phyloP scores from a whole-genome alignment of 306 rosid genomes.

The Calophaca sinica region DNA sequence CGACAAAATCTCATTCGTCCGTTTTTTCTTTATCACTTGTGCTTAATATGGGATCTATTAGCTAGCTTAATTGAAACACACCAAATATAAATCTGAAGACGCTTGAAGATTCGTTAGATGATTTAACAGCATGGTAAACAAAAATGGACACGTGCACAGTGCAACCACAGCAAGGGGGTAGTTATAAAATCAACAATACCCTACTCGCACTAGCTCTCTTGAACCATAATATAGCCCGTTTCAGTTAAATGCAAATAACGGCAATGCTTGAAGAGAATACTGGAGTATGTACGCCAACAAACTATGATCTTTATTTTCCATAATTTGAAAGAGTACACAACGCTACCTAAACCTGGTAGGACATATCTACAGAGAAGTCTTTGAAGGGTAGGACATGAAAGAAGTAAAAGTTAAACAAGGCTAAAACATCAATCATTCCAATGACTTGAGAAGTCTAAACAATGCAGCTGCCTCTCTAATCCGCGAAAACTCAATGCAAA shows the following conservation, averaged over 20 bases:
- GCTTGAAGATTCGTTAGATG: background rate
- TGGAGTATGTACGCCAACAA: conserved; percentile 3
- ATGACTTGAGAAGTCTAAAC: conserved; percentile 88
- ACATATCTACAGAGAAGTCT: conserved; percentile 58
- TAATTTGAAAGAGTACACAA: conserved; percentile 40
- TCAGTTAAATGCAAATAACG: conserved; percentile 30
- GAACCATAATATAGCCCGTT: background rate
- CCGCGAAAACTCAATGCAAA: conserved; percentile 92
- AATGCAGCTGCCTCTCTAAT: conserved; percentile 93
- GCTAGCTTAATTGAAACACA: too few species aligned
- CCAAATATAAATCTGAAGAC: background rate
- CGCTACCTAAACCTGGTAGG: conserved; percentile 47
- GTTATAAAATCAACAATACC: background rate
- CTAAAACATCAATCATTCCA: conserved; percentile 62
- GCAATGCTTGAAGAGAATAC: conserved; percentile 2
- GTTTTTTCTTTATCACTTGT: too few species aligned
- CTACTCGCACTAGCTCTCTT: conserved; percentile 8
- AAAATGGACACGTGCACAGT: background rate
- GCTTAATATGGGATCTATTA: too few species aligned
- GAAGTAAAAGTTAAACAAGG: background rate
- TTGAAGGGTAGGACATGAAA: background rate
- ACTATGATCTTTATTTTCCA: conserved; percentile 46
- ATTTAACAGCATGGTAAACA: background rate
- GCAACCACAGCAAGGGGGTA: background rate
- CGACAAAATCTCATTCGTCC: too few species aligned